These are phyloP conservation scores for Geotrichum australiense DNA, from an alignment of 1,139 yeast genomes.

Conservation along the genomic window DNA sequence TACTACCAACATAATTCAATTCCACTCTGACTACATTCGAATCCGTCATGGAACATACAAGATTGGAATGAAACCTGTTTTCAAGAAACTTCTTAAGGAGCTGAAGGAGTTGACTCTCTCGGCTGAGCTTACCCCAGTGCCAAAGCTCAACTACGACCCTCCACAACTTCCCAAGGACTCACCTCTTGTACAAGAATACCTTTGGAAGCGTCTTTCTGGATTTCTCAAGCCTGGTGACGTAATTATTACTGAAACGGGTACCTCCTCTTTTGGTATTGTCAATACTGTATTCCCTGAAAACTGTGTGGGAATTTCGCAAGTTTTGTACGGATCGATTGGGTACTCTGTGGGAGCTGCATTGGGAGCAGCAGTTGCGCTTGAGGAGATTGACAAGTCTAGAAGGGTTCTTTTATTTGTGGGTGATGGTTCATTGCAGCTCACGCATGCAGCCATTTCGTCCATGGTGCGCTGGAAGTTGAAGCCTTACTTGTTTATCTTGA, in stretches of 20 bases:
- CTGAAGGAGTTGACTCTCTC: too few relatives aligned
- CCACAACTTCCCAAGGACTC: conserved; percentile 27
- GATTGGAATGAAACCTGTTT: conserved; percentile 66
- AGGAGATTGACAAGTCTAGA: conserved; percentile 59
- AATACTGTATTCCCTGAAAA: conserved; percentile 71
- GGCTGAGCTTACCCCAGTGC: not conserved
- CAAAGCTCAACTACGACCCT: conserved; percentile 19
- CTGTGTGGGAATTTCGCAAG: conserved; percentile 76
- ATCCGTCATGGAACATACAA: conserved; percentile 70
- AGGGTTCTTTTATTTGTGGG: conserved; percentile 81
- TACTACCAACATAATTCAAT: conserved; percentile 74
- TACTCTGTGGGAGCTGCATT: conserved; percentile 77
- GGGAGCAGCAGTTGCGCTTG: conserved; percentile 82
- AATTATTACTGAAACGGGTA: conserved; percentile 81
- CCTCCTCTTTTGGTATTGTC: conserved; percentile 81
- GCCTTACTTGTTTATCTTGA: conserved; percentile 75
- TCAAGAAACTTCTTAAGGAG: conserved; percentile 48
- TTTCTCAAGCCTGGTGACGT: conserved; percentile 79
- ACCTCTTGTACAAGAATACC: conserved; percentile 63
- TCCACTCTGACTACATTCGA: conserved; percentile 83
- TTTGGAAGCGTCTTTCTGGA: conserved; percentile 69
- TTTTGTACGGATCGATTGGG: conserved; percentile 88
- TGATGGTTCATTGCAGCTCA: conserved; percentile 84
- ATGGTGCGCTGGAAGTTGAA: conserved; percentile 73
- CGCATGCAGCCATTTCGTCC: conserved; percentile 82